Conservation (phyloP, 768 basidiomycete species). For the Rhodosporidiobolus odoratus region DNA sequence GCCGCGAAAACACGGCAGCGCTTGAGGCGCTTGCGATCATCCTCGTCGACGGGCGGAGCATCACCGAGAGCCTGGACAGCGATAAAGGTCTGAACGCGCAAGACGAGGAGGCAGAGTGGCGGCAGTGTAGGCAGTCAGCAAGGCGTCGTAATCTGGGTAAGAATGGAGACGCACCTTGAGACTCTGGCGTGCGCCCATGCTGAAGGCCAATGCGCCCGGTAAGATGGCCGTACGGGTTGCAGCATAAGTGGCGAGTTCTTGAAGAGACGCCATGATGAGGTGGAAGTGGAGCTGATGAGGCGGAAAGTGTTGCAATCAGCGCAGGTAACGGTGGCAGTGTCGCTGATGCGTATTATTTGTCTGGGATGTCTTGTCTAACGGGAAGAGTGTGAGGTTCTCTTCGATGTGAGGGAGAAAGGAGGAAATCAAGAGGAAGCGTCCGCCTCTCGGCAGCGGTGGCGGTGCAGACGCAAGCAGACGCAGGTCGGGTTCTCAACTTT, state of each 20-base stretch:
- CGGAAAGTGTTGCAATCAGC: background rate
- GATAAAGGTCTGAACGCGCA: constrained; percentile 1
- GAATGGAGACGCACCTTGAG: constrained; percentile 9
- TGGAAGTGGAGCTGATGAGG: background rate
- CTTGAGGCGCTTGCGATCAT: background rate
- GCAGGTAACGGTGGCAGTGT: background rate
- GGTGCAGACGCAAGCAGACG: too few relatives aligned
- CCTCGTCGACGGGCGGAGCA: constrained; percentile 11
- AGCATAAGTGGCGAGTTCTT: background rate
- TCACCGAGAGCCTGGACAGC: background rate
- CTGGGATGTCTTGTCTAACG: background rate
- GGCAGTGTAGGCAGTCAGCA: background rate
- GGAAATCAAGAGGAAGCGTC: background rate
- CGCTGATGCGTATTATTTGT: too few relatives aligned
- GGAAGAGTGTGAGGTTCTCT: constrained; percentile 29
- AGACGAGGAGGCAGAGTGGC: background rate
- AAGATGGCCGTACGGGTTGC: background rate
- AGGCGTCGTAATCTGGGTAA: background rate
- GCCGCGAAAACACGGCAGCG: background rate
- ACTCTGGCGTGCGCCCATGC: background rate
- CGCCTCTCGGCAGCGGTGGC: background rate
- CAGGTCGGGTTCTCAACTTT: too few relatives aligned
- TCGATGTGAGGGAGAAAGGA: background rate
- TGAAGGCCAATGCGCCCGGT: constrained; percentile 4
- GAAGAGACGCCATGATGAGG: background rate